phyloP scores from a whole-genome alignment of 192 early-diverging fungal species.

The Linnemannia exigua region DNA sequence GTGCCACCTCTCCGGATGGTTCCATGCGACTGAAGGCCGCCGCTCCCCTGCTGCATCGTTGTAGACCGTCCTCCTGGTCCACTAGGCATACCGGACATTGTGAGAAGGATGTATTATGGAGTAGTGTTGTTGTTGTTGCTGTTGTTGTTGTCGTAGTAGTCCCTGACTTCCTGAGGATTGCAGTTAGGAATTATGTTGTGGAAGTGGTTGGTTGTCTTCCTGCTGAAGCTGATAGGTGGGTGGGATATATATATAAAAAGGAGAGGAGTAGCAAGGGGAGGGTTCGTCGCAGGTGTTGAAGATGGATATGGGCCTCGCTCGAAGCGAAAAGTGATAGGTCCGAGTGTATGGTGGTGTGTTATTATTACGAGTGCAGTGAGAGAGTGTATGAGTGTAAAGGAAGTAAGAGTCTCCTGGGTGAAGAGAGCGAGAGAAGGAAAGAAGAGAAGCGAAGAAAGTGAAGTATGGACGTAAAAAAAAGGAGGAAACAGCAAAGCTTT shows the following conservation, averaged over 20 bases:
- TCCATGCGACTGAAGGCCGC: constrained; percentile 13
- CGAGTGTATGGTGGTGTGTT: neutral
- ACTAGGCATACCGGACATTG: constrained; percentile 35
- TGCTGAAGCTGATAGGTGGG: neutral
- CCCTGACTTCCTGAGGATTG: neutral
- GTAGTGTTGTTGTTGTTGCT: neutral
- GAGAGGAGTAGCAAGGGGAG: neutral
- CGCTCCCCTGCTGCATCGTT: constrained; percentile 15
- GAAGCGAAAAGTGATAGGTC: neutral
- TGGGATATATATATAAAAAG: too few relatives aligned
- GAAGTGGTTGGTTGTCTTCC: neutral
- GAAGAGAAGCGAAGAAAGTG: neutral
- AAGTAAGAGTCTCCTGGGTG: neutral
- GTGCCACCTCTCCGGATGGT: constrained; percentile 57
- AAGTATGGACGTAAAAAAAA: neutral
- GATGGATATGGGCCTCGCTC: neutral
- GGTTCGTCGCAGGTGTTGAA: constrained; percentile 1
- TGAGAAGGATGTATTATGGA: neutral
- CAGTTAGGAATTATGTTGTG: neutral
- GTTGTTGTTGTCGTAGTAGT: neutral
- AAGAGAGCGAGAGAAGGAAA: neutral
- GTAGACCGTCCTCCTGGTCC: constrained; percentile 23
- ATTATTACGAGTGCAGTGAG: too few relatives aligned
- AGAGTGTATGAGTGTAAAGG: neutral
- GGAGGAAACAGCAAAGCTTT: too few relatives aligned